A percentile compares a stretch with the other conserved stretches of the same genome.
Conservation (phyloP, 1,284 basidiomycete genomes). For the Microbotryum silenes-acaulis region DNA sequence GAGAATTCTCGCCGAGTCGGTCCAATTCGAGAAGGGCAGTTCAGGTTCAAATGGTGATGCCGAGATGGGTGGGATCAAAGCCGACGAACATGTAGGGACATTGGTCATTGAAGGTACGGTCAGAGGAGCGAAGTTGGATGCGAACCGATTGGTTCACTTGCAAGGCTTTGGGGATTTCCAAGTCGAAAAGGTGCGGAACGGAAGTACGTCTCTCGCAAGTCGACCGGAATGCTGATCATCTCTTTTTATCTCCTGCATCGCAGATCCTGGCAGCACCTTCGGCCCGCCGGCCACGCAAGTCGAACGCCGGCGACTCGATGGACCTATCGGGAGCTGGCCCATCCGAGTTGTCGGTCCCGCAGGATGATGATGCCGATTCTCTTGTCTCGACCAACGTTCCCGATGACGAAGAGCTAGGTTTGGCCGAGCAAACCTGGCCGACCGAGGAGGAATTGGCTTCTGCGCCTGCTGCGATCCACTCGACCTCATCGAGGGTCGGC, state of each 20-base stretch:
- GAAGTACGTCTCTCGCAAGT: not conserved
- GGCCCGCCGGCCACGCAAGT: constrained; percentile 7
- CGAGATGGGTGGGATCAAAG: constrained; percentile 45
- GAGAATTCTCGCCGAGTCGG: constrained; percentile 67
- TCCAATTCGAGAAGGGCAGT: constrained; percentile 34
- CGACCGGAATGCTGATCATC: too few relatives aligned
- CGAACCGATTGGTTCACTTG: constrained; percentile 80
- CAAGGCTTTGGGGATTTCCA: constrained; percentile 85
- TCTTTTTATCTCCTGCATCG: too few relatives aligned
- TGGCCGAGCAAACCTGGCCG: constrained; percentile 97
- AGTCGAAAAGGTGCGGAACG: constrained; percentile 56
- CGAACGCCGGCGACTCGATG: constrained; percentile 14
- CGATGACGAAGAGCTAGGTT: constrained; percentile 68
- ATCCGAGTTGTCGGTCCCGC: constrained; percentile 18
- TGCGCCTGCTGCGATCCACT: constrained; percentile 39
- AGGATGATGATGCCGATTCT: constrained; percentile 68
- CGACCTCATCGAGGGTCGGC: constrained; percentile 35
- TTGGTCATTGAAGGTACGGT: constrained; percentile 76
- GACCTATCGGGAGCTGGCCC: constrained; percentile 6
- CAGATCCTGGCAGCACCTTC: constrained; percentile 20
- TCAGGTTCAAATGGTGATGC: constrained; percentile 45
- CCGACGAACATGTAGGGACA: constrained; percentile 42
- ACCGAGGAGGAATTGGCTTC: constrained; percentile 88
- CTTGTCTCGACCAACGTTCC: constrained; percentile 66
- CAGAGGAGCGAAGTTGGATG: constrained; percentile 68